Evolutionary conservation across 2,329 filamentous ascomycete species (phyloP).

Genomic region (Trichoderma aggressivum): DNA sequence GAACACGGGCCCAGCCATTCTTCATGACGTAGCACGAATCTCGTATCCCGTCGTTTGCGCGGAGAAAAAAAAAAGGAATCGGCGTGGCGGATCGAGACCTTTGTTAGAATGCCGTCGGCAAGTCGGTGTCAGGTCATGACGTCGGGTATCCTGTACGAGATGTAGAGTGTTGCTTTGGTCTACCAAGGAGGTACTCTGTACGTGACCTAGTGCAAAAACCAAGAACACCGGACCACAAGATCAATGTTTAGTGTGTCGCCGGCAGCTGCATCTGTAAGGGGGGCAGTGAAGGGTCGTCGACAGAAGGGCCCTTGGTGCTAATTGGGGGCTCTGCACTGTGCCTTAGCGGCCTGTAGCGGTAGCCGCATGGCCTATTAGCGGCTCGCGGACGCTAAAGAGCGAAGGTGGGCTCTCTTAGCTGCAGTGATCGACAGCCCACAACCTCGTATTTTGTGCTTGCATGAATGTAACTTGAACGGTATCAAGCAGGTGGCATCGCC

Average conservation of each 20-base stretch:
- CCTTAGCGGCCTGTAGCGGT: neutral
- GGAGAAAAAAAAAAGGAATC: neutral
- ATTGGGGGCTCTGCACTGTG: neutral
- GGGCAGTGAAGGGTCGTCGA: neutral
- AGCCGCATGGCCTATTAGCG: slow-evolving; percentile 1
- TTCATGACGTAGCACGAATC: slow-evolving; percentile 24
- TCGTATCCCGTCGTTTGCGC: slow-evolving; percentile 22
- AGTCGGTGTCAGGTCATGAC: slow-evolving; percentile 11
- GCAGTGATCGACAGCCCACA: slow-evolving; percentile 14
- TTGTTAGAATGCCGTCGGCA: neutral
- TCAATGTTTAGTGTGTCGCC: neutral
- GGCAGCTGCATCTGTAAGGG: slow-evolving; percentile 14
- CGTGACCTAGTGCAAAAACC: neutral
- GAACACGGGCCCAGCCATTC: slow-evolving; percentile 4
- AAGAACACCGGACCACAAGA: neutral
- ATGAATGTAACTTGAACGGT: neutral
- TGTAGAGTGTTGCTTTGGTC: fast-evolving
- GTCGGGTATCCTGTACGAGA: neutral
- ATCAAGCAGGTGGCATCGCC: neutral
- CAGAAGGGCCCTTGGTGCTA: neutral
- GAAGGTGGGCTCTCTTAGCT: neutral
- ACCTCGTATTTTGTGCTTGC: slow-evolving; percentile 17
- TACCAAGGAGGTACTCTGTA: neutral
- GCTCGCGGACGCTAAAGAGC: slow-evolving; percentile 9
- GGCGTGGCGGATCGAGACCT: neutral